Percentiles rank a stretch among this genome's conserved stretches.
Evolutionary conservation across 2,329 filamentous ascomycete genomes (phyloP).

Genomic region (Leptosphaerulina australis): DNA sequence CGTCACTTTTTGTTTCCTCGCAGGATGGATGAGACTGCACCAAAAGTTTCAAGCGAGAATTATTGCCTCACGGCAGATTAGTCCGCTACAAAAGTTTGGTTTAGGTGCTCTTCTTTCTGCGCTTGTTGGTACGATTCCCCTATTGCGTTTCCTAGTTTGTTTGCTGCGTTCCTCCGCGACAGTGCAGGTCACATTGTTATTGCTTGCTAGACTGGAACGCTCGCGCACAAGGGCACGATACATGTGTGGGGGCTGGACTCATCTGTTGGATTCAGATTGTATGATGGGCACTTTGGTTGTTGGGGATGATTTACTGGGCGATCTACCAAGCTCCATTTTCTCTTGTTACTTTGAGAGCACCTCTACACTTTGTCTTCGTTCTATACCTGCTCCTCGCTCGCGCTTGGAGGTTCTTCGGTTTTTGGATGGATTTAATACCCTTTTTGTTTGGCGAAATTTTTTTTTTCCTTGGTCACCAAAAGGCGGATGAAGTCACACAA

Average conservation of each 20-base stretch:
- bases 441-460: conserved; percentile 18
- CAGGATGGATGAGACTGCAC: conserved; percentile 5
- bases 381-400: conserved; percentile 37
- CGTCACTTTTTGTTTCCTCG: neutral
- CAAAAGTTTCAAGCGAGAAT: conserved; percentile 27
- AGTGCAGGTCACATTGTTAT: conserved; percentile 46
- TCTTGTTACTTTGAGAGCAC: conserved; percentile 16
- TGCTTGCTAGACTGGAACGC: conserved; percentile 47
- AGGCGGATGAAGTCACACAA: conserved; percentile 3
- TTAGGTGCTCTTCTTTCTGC: conserved; percentile 22
- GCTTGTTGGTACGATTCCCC: conserved; percentile 32
- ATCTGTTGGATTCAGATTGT: conserved; percentile 30
- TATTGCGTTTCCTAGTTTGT: conserved; percentile 28
- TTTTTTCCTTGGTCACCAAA: conserved; percentile 14
- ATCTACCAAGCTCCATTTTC: conserved; percentile 16
- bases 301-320: conserved; percentile 28
- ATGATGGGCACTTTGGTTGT: conserved; percentile 29
- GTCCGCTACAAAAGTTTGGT: conserved; percentile 29
- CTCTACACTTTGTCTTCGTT: conserved; percentile 23
- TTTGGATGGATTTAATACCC: conserved; percentile 38
- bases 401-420: conserved; percentile 27
- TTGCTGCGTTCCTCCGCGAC: conserved; percentile 36
- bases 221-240: conserved; percentile 43
- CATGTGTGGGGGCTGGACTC: conserved; percentile 34
- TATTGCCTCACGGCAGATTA: conserved; percentile 6